Conservation (phyloP, 768 basidiomycete species). For the Sistotremastrum suecicum region DNA sequence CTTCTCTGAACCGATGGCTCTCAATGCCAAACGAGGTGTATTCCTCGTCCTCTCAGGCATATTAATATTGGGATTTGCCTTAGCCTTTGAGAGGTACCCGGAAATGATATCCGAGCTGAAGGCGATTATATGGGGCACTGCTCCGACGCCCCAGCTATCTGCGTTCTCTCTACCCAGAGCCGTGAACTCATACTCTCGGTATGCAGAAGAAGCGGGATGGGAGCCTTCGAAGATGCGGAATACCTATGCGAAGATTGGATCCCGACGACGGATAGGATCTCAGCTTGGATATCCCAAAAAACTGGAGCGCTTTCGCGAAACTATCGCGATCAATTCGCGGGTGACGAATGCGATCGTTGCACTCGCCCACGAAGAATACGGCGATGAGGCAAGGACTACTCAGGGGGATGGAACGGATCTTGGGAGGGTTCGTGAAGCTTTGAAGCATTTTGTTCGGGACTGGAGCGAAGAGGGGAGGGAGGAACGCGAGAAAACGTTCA, state of each 20-base stretch:
- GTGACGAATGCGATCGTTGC: slow-evolving; percentile 28
- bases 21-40: too few relatives aligned
- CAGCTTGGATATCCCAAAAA: slow-evolving; percentile 42
- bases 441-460: slow-evolving; percentile 60
- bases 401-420: slow-evolving; percentile 21
- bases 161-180: too few relatives aligned
- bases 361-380: slow-evolving; percentile 20
- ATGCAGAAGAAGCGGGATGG: not conserved
- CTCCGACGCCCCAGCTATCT: too few relatives aligned
- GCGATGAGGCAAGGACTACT: not conserved
- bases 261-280: slow-evolving; percentile 25
- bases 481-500: slow-evolving; percentile 43
- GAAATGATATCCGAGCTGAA: too few relatives aligned
- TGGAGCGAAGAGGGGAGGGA: slow-evolving; percentile 45
- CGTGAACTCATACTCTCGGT: not conserved
- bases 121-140: too few relatives aligned
- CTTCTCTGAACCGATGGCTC: too few relatives aligned
- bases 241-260: slow-evolving; percentile 3
- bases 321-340: slow-evolving; percentile 15
- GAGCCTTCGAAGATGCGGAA: slow-evolving; percentile 4
- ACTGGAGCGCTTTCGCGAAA: slow-evolving; percentile 26
- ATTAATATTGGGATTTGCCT: too few relatives aligned
- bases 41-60: too few relatives aligned
- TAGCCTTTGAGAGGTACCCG: too few relatives aligned
- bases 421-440: slow-evolving; percentile 36